These are phyloP conservation scores for Bipolaris gigantea DNA, from an alignment of 2,329 filamentous ascomycete genomes.

Conservation along the genomic window DNA sequence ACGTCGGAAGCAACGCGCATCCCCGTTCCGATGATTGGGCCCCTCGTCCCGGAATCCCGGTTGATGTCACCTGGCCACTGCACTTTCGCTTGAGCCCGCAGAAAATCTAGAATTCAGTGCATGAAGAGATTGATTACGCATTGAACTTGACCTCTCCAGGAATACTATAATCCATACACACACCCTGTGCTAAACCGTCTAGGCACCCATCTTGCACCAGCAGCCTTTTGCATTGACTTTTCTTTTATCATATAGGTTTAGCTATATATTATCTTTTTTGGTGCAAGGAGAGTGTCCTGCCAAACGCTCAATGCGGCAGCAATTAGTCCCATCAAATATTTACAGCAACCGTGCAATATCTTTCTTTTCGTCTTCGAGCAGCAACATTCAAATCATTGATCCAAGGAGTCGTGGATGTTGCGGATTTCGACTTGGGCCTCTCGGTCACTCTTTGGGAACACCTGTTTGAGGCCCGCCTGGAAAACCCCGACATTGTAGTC, in stretches of 20 bases:
- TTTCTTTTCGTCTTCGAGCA: neutral
- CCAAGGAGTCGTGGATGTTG: constrained; percentile 19
- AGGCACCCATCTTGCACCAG: too few species aligned
- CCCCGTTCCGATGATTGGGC: constrained; percentile 20
- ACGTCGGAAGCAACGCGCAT: constrained; percentile 14
- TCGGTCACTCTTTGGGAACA: constrained; percentile 61
- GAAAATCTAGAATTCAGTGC: neutral
- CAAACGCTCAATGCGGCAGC: neutral
- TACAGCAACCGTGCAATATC: neutral
- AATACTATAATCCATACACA: neutral
- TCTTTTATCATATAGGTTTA: neutral
- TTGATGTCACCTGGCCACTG: constrained; percentile 17
- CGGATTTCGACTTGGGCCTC: constrained; percentile 30
- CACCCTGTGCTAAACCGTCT: neutral
- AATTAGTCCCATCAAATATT: neutral
- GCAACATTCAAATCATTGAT: constrained; percentile 2
- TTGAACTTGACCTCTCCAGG: neutral
- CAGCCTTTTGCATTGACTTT: neutral
- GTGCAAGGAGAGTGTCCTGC: neutral
- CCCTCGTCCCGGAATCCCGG: neutral
- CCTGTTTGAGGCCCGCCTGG: constrained; percentile 75
- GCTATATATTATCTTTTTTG: neutral
- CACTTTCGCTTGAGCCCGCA: neutral
- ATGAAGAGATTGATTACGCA: neutral
- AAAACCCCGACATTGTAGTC: constrained; percentile 86